These are phyloP conservation scores for Boletus sp. DNA, from an alignment of 1,284 basidiomycete genomes.

Conservation along the genomic window DNA sequence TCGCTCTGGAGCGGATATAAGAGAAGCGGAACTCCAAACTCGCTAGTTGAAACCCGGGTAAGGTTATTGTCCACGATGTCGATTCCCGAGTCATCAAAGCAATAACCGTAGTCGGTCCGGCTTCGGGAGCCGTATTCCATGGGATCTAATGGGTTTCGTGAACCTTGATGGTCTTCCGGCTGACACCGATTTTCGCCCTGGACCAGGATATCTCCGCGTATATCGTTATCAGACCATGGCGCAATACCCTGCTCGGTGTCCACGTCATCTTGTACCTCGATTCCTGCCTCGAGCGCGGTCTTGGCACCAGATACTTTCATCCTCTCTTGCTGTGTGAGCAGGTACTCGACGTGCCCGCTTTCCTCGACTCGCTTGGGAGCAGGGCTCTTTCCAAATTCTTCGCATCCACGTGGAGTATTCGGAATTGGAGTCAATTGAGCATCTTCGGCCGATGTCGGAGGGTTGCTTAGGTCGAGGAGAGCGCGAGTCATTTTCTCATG, in stretches of 20 bases:
- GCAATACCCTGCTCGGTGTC: neutral
- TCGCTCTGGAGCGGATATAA: neutral
- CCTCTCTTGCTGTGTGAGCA: constrained; percentile 29
- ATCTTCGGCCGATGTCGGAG: constrained; percentile 11
- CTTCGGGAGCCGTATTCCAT: neutral
- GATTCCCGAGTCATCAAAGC: constrained; percentile 31
- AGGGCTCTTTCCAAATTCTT: constrained; percentile 28
- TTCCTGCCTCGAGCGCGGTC: neutral
- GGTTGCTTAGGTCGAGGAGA: constrained; percentile 13
- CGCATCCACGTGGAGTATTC: constrained; percentile 19
- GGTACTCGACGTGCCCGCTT: constrained; percentile 15
- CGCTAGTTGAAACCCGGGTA: constrained; percentile 4
- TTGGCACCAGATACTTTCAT: constrained; percentile 7
- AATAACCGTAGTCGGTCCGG: neutral
- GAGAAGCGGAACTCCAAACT: constrained; percentile 4
- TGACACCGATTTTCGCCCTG: neutral
- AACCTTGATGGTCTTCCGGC: neutral
- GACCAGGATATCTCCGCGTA: neutral
- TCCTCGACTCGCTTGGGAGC: constrained; percentile 9
- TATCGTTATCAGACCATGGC: neutral
- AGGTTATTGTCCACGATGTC: constrained; percentile 11
- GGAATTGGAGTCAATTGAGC: constrained; percentile 1
- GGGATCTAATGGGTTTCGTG: neutral
- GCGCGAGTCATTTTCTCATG: constrained; percentile 3
- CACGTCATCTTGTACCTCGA: neutral